Conservation (phyloP, 2,329 filamentous ascomycete genomes). For the Nigrospora oryzae region DNA sequence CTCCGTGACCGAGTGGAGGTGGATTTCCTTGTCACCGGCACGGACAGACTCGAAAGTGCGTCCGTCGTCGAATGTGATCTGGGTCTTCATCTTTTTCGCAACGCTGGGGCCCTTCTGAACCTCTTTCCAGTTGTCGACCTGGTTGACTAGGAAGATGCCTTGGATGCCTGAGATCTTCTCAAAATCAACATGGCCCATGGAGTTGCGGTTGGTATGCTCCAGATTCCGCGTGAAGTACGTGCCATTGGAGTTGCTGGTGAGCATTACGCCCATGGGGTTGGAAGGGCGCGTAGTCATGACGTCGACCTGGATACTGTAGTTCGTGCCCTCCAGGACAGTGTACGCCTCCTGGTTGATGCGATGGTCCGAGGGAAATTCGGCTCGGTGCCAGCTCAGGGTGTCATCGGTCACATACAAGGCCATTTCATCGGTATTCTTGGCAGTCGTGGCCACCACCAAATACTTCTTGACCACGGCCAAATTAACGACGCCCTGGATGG, state of each 20-base stretch:
- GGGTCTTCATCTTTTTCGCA: constrained; percentile 63
- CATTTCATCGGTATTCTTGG: constrained; percentile 78
- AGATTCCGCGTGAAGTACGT: constrained; percentile 92
- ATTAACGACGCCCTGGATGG: constrained; percentile 72
- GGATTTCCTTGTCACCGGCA: constrained; percentile 58
- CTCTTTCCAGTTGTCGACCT: constrained; percentile 77
- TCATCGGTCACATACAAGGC: constrained; percentile 85
- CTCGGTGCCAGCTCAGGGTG: constrained; percentile 78
- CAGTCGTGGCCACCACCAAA: constrained; percentile 73
- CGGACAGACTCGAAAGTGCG: constrained; percentile 72
- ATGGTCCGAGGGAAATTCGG: constrained; percentile 78
- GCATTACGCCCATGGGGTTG: constrained; percentile 74
- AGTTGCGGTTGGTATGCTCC: constrained; percentile 83
- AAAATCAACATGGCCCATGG: constrained; percentile 75
- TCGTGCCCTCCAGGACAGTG: constrained; percentile 89
- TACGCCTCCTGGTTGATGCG: constrained; percentile 78
- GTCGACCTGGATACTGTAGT: constrained; percentile 96
- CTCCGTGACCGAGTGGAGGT: constrained; percentile 88
- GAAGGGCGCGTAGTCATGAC: constrained; percentile 64
- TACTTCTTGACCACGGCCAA: constrained; percentile 80
- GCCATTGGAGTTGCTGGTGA: constrained; percentile 95
- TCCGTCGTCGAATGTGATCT: constrained; percentile 94
- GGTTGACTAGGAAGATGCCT: constrained; percentile 84
- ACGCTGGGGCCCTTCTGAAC: constrained; percentile 42
- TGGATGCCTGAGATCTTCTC: constrained; percentile 90